Percentiles rank a stretch among this genome's conserved stretches.
These are phyloP conservation scores for Amphibolis antarctica DNA, from an alignment of 106 monocot species.

Conservation along the genomic window DNA sequence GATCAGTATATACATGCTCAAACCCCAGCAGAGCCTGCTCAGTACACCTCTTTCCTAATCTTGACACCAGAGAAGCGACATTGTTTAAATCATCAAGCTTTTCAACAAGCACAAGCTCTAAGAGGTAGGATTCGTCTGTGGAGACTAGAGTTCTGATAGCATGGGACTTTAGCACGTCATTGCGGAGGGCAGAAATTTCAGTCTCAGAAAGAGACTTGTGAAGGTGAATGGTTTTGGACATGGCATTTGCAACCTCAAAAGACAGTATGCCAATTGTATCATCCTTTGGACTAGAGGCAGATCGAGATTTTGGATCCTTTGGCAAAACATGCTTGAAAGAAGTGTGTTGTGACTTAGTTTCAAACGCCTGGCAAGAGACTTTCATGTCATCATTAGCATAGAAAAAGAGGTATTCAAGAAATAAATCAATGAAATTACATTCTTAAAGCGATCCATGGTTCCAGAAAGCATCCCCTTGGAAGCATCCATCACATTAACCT, in stretches of 20 bases:
- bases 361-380: slow-evolving; percentile 57
- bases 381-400: neutral
- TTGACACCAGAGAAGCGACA: slow-evolving; percentile 64
- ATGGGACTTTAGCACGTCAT: slow-evolving; percentile 29
- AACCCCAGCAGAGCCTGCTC: slow-evolving; percentile 60
- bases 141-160: slow-evolving; percentile 49
- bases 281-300: neutral
- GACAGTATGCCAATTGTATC: slow-evolving; percentile 64
- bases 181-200: slow-evolving; percentile 29
- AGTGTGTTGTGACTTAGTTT: slow-evolving; percentile 82
- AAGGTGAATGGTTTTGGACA: slow-evolving; percentile 67
- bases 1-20: slow-evolving; percentile 82
- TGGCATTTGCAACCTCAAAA: slow-evolving; percentile 81
- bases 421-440: slow-evolving; percentile 29
- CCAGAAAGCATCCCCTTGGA: slow-evolving; percentile 86
- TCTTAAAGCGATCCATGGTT: slow-evolving; percentile 88
- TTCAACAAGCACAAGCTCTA: slow-evolving; percentile 60
- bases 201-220: slow-evolving; percentile 64
- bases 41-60: slow-evolving; percentile 66
- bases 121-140: slow-evolving; percentile 30
- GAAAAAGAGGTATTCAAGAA: neutral
- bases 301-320: neutral
- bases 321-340: no score
- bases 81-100: slow-evolving; percentile 80
- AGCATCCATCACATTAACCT: slow-evolving; percentile 95